These are phyloP conservation scores for Aspergillus funiculosus DNA, from an alignment of 495 filamentous ascomycete genomes.

Conservation along the genomic window DNA sequence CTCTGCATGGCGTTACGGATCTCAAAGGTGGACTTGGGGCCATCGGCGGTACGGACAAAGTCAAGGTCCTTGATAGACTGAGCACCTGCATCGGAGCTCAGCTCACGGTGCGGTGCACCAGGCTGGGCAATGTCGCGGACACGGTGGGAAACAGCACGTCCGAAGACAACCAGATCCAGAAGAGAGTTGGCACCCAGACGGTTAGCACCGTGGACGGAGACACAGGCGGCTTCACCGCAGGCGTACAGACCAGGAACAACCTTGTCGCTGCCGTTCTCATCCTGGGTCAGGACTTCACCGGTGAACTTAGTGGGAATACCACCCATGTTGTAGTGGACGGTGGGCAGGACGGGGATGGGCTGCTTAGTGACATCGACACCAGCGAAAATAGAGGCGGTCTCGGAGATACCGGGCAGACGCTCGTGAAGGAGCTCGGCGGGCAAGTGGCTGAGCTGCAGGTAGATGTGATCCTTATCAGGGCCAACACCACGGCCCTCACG, in stretches of 20 bases:
- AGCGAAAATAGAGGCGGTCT: constrained; percentile 93
- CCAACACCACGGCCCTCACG: constrained; percentile 94
- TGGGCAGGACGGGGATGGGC: constrained; percentile 93
- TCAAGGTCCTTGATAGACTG: constrained; percentile 83
- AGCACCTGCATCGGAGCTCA: constrained; percentile 77
- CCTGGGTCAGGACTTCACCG: constrained; percentile 85
- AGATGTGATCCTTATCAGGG: constrained; percentile 94
- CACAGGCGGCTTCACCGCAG: constrained; percentile 93
- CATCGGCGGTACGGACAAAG: constrained; percentile 72
- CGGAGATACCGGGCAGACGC: constrained; percentile 95
- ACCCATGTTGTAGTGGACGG: constrained; percentile 99
- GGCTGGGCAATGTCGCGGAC: constrained; percentile 86
- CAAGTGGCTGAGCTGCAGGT: constrained; percentile 91
- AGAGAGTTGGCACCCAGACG: constrained; percentile 96
- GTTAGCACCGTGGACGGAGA: constrained; percentile 97
- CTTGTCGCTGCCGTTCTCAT: constrained; percentile 78
- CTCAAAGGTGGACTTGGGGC: constrained; percentile 79
- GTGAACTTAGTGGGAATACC: constrained; percentile 97
- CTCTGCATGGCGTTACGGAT: constrained; percentile 93
- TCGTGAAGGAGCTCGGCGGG: constrained; percentile 87
- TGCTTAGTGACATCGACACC: constrained; percentile 95
- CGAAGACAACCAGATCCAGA: constrained; percentile 93
- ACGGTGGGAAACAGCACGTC: constrained; percentile 91
- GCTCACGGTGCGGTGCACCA: constrained; percentile 66
- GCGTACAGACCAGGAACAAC: constrained; percentile 93